A percentile compares a stretch with the other conserved stretches of the same genome.
phyloP scores from a whole-genome alignment of 2,329 filamentous ascomycete genomes.

The Incumbomyces delicatus region DNA sequence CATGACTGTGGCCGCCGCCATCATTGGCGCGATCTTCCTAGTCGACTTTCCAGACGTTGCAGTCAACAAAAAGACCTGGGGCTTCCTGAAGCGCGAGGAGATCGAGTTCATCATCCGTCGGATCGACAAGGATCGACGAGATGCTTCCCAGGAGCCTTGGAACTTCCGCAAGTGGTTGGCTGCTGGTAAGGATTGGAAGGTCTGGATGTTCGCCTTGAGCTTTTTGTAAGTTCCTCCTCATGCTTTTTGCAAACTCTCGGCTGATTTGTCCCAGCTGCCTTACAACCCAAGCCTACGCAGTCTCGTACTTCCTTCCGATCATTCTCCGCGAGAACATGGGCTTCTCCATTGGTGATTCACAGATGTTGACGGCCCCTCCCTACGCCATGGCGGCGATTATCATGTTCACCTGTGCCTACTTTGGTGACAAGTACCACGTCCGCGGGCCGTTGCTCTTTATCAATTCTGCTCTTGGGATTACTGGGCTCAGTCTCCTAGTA shows the following conservation, averaged over 20 bases:
- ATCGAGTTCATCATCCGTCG: constrained; percentile 23
- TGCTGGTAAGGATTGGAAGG: constrained; percentile 34
- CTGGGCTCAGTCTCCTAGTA: neutral
- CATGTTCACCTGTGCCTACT: constrained; percentile 19
- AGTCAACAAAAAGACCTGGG: neutral
- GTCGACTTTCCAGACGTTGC: constrained; percentile 25
- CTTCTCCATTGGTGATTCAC: constrained; percentile 19
- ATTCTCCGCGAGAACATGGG: constrained; percentile 23
- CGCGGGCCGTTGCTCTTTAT: constrained; percentile 22
- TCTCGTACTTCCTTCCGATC: constrained; percentile 12
- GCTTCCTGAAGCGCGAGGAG: constrained; percentile 5
- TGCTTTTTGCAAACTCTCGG: too few species aligned
- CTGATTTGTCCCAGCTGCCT: neutral
- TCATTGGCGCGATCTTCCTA: constrained; percentile 20
- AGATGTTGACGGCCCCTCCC: constrained; percentile 24
- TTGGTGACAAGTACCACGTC: constrained; percentile 22
- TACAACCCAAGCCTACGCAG: constrained; percentile 27
- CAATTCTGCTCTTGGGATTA: constrained; percentile 10
- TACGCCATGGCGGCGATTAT: constrained; percentile 20
- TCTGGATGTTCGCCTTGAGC: constrained; percentile 45
- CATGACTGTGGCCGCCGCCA: constrained; percentile 20
- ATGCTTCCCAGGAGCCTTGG: constrained; percentile 40
- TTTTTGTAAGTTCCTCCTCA: constrained; percentile 23
- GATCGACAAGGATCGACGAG: constrained; percentile 49
- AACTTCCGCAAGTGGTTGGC: constrained; percentile 34